Evolutionary conservation across 2,329 filamentous ascomycete species (phyloP).

Genomic region (Coleophoma crateriformis): DNA sequence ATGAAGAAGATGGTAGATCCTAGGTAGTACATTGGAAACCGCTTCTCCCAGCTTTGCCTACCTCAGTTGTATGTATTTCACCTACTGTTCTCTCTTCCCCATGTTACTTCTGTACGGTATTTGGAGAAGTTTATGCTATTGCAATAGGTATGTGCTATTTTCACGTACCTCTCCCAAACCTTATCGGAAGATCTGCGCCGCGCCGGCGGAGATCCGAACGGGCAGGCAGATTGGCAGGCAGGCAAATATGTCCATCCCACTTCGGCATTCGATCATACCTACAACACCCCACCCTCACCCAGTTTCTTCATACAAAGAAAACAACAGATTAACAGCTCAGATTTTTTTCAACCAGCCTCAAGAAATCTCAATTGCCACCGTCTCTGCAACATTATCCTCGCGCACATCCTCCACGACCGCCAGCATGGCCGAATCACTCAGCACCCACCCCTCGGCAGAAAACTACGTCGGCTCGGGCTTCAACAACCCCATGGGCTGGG

Average conservation of each 20-base stretch:
- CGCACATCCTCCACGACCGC: no score
- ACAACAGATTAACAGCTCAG: no score
- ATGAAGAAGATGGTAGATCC: constrained; percentile 11
- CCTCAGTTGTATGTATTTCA: background rate
- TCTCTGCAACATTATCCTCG: no score
- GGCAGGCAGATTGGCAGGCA: background rate
- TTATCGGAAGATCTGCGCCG: constrained; percentile 1
- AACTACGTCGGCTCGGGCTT: background rate
- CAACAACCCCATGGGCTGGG: constrained; percentile 1
- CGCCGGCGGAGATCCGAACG: background rate
- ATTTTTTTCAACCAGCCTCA: no score
- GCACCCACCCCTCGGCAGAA: background rate
- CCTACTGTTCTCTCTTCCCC: background rate
- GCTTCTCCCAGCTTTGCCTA: background rate
- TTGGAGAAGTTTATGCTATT: no score
- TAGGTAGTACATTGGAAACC: background rate
- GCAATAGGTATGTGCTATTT: no score
- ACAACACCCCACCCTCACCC: background rate
- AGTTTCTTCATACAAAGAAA: no score
- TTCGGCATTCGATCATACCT: background rate
- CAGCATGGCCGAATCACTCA: background rate
- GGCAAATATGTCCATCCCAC: background rate
- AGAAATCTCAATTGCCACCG: no score
- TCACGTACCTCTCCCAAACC: background rate
- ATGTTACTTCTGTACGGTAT: no score